Conservation (phyloP, 495 filamentous ascomycete species). For the Aspergillus baeticus region DNA sequence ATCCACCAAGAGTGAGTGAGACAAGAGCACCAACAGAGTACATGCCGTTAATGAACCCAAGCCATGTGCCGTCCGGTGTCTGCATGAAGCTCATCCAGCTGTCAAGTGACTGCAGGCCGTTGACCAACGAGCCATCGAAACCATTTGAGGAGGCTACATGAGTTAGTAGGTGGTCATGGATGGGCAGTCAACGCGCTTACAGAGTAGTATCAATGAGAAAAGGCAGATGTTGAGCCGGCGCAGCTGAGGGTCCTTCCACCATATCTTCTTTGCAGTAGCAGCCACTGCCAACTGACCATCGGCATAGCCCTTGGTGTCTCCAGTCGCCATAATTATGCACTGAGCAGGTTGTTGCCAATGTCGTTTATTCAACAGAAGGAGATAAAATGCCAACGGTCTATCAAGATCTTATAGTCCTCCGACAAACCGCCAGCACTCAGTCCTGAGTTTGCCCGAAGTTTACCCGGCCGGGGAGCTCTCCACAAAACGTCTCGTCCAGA, state of each 20-base stretch:
- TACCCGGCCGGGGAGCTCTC: no score
- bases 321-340: no score
- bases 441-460: no score
- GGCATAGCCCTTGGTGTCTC: neutral
- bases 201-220: neutral
- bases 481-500: no score
- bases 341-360: no score
- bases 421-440: no score
- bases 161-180: neutral
- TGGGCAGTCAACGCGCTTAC: neutral
- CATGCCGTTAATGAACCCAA: slow-evolving; percentile 23
- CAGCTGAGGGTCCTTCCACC: neutral
- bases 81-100: slow-evolving; percentile 19
- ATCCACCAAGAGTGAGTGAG: neutral
- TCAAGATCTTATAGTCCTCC: no score
- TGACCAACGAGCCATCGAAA: slow-evolving; percentile 25
- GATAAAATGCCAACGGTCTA: no score
- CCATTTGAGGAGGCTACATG: slow-evolving; percentile 13
- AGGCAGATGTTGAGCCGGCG: neutral
- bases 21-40: slow-evolving; percentile 18
- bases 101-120: slow-evolving; percentile 20
- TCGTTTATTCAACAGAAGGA: no score
- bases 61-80: slow-evolving; percentile 17
- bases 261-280: neutral
- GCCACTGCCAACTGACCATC: neutral